Base-by-base conservation (phyloP, 352 stramenopile genomes). In the Pythium folliculosum region DNA sequence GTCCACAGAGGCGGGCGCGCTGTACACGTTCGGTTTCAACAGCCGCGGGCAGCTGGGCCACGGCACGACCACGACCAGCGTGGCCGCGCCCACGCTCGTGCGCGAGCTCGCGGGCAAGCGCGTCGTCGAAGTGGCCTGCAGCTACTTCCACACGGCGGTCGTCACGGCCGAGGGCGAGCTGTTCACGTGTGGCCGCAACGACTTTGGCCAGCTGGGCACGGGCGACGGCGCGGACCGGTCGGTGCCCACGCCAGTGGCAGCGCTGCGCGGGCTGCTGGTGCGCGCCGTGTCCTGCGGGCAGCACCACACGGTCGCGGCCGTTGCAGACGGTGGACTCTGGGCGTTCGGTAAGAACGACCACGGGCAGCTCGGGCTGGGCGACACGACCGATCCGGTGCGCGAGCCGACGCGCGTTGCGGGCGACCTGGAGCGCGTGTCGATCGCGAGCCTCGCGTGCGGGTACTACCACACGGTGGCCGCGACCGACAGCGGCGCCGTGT, bases 11-110 rank as follows among this genome's bases (percentile, higher is more conserved):
- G 76, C 87, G 40, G 94, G 94, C 1, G 72, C 72, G 25, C 63
- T 98, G 40, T 96, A 92, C 65, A 96, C 86, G 12, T 96, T 96
- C 60, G 94, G 94, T 7, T 97, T 97, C 69, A 98, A 98, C 60
- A 91, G 91, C 64, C 78, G 89, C 40, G 94, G 94, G 0, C 94
- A 98, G 70, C 73, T 98, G 23, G 92, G 91, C 0, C 84, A 92
- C 13, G 94, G 92, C 21, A 89, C 69, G 8, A 93, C 87, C 4
- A 76, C 77, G 6, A 77, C 77, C 27, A 75, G 86, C 47, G 70
- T 84, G 7, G 76, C 92, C 16, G 48, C 71, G 17, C 77, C 81
- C 16, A 81, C 77, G 32, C 68, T 81, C 0, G 82, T 92, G 40
- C 57, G 74, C 16, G 71, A 65, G 37, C 61, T 93, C 17, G 27